Evolutionary conservation across 2,329 filamentous ascomycete genomes (phyloP).

Genomic region (Pleomassaria siparia): DNA sequence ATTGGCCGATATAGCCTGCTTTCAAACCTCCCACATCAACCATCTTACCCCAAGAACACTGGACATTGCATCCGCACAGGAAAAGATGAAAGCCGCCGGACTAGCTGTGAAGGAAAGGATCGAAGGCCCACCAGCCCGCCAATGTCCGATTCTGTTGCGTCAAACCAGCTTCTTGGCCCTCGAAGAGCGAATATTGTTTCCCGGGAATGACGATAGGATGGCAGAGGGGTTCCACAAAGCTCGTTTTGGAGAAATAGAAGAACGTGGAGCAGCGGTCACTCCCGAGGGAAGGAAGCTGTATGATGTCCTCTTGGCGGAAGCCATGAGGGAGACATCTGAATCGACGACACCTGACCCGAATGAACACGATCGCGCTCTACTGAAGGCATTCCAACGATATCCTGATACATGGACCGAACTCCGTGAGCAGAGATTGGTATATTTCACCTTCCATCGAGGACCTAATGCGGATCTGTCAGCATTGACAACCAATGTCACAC

Average conservation of each 20-base stretch:
- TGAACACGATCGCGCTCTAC: neutral
- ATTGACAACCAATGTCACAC: neutral
- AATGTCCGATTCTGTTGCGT: slow-evolving; percentile 51
- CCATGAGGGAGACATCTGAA: neutral
- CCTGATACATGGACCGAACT: slow-evolving; percentile 4
- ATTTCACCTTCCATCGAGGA: neutral
- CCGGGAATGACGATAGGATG: slow-evolving; percentile 11
- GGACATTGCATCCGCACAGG: slow-evolving; percentile 51
- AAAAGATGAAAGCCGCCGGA: slow-evolving; percentile 44
- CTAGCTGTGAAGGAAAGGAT: slow-evolving; percentile 53
- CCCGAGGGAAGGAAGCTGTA: slow-evolving; percentile 49
- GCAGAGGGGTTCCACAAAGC: slow-evolving; percentile 50
- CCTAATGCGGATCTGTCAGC: neutral
- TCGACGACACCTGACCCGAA: neutral
- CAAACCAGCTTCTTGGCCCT: slow-evolving; percentile 59
- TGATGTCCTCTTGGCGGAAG: slow-evolving; percentile 30
- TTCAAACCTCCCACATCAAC: slow-evolving; percentile 53
- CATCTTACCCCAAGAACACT: slow-evolving; percentile 56
- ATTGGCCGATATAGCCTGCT: slow-evolving; percentile 51
- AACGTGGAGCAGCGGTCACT: slow-evolving; percentile 55
- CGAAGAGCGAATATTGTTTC: slow-evolving; percentile 51
- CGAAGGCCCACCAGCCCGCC: slow-evolving; percentile 51
- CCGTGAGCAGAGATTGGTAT: neutral
- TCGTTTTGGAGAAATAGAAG: slow-evolving; percentile 57
- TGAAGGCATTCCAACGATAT: neutral